Base-by-base conservation (phyloP, 768 basidiomycete genomes). In the Termitomyces sp. region DNA sequence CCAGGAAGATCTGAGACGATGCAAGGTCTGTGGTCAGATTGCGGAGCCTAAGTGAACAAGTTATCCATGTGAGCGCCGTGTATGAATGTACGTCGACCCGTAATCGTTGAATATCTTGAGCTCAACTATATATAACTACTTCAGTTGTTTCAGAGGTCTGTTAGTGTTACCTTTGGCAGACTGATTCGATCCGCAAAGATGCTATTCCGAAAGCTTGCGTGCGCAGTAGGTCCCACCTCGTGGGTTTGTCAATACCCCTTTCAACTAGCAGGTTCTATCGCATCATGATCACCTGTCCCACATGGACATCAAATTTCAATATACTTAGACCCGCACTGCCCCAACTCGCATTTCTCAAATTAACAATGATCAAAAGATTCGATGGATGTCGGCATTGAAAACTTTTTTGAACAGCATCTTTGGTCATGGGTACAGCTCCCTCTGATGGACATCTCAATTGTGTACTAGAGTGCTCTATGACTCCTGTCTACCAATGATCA, bases 1-100 rank as follows among this genome's bases (percentile, higher is more conserved):
- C 91, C 24, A 98, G 96, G 68, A 67, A 67, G 65, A 90, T 94
- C 66, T 81, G 22, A 54, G 52, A 39, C 36, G 52, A 16, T 54
- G 52, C 33, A 54, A 55, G 18, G 54, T 13, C 18, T 91, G 96
- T 70, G 92, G 92, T 1, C 63, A 65, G 15, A 66, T 78, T 7
- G 77, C 78, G 24, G 72, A 76, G 44, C 69, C 77, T 28, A 77
- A 78, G 62, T 50, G 32, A 52, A 36, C 12, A 20, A 7, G 22
- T 1, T 38, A 20, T 36, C 13, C 3, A 52, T 20, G 36, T 22
- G n/a, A 20, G 50, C 20, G 20, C n/a, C 22, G 22, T 11, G 11
- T 51, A 20, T 22, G 12, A 22, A 52, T 53, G 20, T 22, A 38
- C 20, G 36, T 38, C 7, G 35, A 38, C 6, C 36, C 13, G n/a